Evolutionary conservation across 2,329 filamentous ascomycete genomes (phyloP), one percentile per base, ranked within the genome.

Genomic region (Epichloe uncinata): DNA sequence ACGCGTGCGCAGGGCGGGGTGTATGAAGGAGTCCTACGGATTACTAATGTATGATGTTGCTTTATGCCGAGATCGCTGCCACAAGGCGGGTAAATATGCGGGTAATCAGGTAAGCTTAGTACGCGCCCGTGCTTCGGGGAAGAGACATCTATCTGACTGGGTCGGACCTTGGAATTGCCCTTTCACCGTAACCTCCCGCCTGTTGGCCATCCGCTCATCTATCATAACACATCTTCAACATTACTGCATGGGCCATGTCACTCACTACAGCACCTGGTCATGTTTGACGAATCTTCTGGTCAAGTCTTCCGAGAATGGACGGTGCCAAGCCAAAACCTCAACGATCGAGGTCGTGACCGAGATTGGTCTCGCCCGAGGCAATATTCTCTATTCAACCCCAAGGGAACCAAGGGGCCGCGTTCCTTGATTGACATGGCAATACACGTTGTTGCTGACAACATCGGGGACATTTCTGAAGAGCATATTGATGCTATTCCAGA

Each of bases 361-460:
- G 64, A 68, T 56, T 70, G 68, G 68, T 66, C 65, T 30, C 63
- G 64, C 37, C 55, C 55, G 20, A 58, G 58, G 18, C 65, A 59
- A 3, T 60, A 61, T 52, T 60, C 59, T 22, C 34, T 57, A 22
- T 55, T 62, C 41, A 60, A 50, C 45, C 52, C 60, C 42, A 55
- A 57, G 20, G 60, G 61, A 34, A 51, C 48, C 33, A 62, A 56
- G 8, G 69, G 69, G 0, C 61, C 66, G 8, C 62, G 68, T 4
- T 62, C 65, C 35, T 57, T 72, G 26, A 58, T 66, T 16, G 68
- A 69, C 36, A 69, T 69, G 60, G 56, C 62, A n/a, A 64, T 65
- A 40, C 61, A 61, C 34, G 57, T 66, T n/a, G 53, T 69, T 15
- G 66, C 64, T 1, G 58, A 65, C 26, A 67, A 71, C 36, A 61